Base-by-base conservation (phyloP, 1,284 basidiomycete genomes). In the Ganoderma meredithae region DNA sequence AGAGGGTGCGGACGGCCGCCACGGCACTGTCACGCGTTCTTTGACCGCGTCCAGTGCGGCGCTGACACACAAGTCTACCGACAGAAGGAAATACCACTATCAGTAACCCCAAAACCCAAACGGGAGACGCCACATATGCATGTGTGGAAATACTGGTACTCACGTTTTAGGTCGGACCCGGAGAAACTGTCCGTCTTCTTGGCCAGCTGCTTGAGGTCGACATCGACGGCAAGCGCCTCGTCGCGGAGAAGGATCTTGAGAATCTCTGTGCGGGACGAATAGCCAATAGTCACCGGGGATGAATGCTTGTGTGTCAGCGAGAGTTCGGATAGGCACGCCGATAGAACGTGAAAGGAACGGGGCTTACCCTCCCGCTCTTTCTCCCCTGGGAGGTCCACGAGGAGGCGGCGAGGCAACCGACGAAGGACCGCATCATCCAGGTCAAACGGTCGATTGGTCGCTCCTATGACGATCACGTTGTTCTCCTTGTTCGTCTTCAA, bases 101-200 rank as follows among this genome's bases (percentile, higher is more conserved):
- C 68, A 65, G 66, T 69, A 31, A 75, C 70, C 71, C 31, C 36
- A 63, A 43, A 72, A 76, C 70, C 27, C 60, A 69, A 68, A 44
- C 10, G 44, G 25, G 13, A 44, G 27, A 49, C 62, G 58, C 47
- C 19, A 22, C 36, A 7, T 36, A 9, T 36, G 36, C 36, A 36
- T 36, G 3, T 36, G 36, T 60, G 64, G 8, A 61, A 55, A 59
- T 19, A 36, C 36, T 56, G 64, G 41, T 0, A 85, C 94, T 79
- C 72, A 96, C 95, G 94, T 79, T 96, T 97, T 67, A 97, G 82
- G 79, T 97, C 95, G n/a, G 94, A 96, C 19, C 95, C 95, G 64
- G 95, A 97, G 80, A 95, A 97, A 67, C 88, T 89, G 64, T 94
- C 93, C 0, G 95, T 96, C 76, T 89, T 86, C 77, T 86, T 87